Evolutionary conservation across 345 rosid species (phyloP).

Genomic region (Abelmoschus esculentus): DNA sequence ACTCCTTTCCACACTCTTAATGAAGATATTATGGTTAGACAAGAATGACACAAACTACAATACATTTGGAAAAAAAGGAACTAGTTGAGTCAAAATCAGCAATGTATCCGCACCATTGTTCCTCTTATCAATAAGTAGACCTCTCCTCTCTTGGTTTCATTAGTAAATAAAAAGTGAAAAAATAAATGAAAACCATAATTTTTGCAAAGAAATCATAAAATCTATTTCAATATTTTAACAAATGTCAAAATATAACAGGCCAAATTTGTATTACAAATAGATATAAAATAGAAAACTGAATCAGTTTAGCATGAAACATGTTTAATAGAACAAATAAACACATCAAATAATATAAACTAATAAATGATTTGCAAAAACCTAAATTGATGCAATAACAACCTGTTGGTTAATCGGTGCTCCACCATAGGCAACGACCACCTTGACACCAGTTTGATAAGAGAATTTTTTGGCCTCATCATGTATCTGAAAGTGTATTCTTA

Average conservation of each 20-base stretch:
- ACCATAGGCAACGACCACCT: constrained; percentile 96
- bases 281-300: not conserved
- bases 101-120: no score
- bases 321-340: not conserved
- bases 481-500: constrained; percentile 46
- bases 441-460: constrained; percentile 95
- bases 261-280: not conserved
- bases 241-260: not conserved
- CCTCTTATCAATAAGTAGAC: not conserved
- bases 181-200: not conserved
- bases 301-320: not conserved
- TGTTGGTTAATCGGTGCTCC: constrained; percentile 93
- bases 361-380: not conserved
- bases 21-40: not conserved
- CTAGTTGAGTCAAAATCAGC: not conserved
- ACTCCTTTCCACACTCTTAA: not conserved
- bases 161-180: not conserved
- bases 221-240: no score
- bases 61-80: not conserved
- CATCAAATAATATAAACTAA: not conserved
- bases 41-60: not conserved
- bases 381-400: constrained; percentile 28
- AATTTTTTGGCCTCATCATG: constrained; percentile 96
- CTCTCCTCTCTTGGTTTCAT: not conserved
- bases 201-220: not conserved